Evolutionary conservation across 192 early-diverging fungal genomes (phyloP).

Genomic region (Thamnidium elegans): DNA sequence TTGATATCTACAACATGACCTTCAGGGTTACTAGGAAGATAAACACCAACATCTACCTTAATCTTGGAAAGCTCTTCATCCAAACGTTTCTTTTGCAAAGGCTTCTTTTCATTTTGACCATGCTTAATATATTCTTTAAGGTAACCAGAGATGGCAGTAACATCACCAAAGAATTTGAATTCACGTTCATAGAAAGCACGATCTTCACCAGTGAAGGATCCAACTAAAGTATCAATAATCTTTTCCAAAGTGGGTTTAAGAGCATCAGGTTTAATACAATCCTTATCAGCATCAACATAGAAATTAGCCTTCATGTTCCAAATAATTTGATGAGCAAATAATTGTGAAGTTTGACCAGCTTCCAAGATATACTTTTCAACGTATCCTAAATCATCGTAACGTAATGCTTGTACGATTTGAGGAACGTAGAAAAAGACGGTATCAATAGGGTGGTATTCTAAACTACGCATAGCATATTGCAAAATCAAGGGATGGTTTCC

Average conservation of each 20-base stretch:
- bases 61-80: slow-evolving; percentile 98
- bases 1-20: slow-evolving; percentile 94
- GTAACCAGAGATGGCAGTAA: slow-evolving; percentile 97
- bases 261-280: slow-evolving; percentile 63
- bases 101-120: slow-evolving; percentile 84
- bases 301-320: slow-evolving; percentile 99
- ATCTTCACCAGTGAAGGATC: slow-evolving; percentile 80
- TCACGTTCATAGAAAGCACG: slow-evolving; percentile 94
- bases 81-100: slow-evolving; percentile 79
- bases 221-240: slow-evolving; percentile 80
- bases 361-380: slow-evolving; percentile 93
- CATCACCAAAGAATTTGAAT: slow-evolving; percentile 91
- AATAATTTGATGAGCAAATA: slow-evolving; percentile 99
- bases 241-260: slow-evolving; percentile 88
- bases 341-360: slow-evolving; percentile 90
- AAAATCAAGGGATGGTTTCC: slow-evolving; percentile 83
- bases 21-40: slow-evolving; percentile 97
- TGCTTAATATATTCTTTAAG: slow-evolving; percentile 91
- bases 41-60: slow-evolving; percentile 93
- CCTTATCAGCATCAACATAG: slow-evolving; percentile 64
- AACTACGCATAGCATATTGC: slow-evolving; percentile 90
- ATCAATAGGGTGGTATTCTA: slow-evolving; percentile 90
- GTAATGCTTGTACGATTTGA: slow-evolving; percentile 95
- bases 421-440: slow-evolving; percentile 98
- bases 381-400: slow-evolving; percentile 86